Evolutionary conservation across 176 grass and related monocot species (phyloP).

Genomic region (Alopecurus myosuroides): DNA sequence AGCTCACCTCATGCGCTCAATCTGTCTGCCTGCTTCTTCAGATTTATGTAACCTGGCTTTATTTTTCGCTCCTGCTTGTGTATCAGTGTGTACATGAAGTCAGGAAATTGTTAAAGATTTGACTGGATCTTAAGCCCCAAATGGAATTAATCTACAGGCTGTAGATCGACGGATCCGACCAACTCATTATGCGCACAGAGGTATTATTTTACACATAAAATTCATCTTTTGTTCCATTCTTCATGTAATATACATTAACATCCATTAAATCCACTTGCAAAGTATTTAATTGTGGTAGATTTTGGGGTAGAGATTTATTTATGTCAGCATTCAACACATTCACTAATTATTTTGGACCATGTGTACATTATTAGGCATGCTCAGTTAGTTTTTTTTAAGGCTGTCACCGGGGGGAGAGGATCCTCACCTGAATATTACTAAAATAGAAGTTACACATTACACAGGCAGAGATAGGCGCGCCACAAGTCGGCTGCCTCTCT

Average conservation of each 20-base stretch:
- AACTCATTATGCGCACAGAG: not conserved
- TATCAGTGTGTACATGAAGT: not conserved
- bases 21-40: not conserved
- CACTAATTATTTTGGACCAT: not conserved
- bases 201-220: not conserved
- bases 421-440: too few species aligned
- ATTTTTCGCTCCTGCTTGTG: not conserved
- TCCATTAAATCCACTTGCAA: not conserved
- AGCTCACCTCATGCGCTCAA: not conserved
- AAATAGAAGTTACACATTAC: too few species aligned
- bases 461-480: too few species aligned
- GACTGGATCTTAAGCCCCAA: not conserved
- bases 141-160: not conserved
- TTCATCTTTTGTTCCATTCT: not conserved
- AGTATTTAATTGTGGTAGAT: not conserved
- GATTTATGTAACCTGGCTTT: not conserved
- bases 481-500: too few species aligned
- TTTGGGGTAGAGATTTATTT: not conserved
- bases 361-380: not conserved
- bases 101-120: not conserved
- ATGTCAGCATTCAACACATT: not conserved
- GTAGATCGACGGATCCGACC: not conserved
- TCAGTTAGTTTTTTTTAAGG: too few species aligned
- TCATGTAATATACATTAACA: not conserved
- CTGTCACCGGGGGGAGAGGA: too few species aligned